These are phyloP conservation scores for Lentinula lateritia DNA, from an alignment of 768 basidiomycete genomes.

Conservation along the genomic window DNA sequence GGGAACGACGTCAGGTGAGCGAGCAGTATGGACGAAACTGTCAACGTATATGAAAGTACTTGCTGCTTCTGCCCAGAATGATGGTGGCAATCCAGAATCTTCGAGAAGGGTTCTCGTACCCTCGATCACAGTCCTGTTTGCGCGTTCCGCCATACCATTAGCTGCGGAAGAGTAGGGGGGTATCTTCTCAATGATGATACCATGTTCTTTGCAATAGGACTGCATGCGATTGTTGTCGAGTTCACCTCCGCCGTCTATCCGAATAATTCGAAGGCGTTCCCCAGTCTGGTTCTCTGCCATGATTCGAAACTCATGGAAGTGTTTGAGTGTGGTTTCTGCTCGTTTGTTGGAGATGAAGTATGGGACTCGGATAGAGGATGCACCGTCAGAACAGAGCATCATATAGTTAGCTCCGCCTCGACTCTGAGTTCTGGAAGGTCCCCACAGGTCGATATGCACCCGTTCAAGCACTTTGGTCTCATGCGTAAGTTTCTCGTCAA, in stretches of 20 bases:
- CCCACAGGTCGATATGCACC: conserved; percentile 20
- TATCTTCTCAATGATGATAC: conserved; percentile 17
- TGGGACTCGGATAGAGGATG: conserved; percentile 8
- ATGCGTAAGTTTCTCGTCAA: conserved; percentile 12
- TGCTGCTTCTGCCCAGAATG: background rate
- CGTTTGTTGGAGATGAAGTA: conserved; percentile 19
- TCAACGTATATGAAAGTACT: background rate
- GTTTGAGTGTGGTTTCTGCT: conserved; percentile 11
- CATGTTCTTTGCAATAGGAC: conserved; percentile 11
- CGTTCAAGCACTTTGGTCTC: conserved; percentile 13
- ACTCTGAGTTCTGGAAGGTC: conserved; percentile 13
- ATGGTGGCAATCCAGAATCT: background rate
- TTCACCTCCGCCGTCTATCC: conserved; percentile 22
- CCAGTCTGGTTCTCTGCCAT: conserved; percentile 14
- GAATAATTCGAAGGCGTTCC: conserved; percentile 9
- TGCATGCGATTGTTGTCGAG: conserved; percentile 18
- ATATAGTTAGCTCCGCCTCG: conserved; percentile 15
- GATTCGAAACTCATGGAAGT: conserved; percentile 9
- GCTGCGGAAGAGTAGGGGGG: conserved; percentile 18
- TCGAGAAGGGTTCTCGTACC: background rate
- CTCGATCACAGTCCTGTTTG: conserved; percentile 17
- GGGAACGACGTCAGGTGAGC: background rate
- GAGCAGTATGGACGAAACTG: background rate
- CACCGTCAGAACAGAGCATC: conserved; percentile 18
- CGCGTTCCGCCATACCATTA: conserved; percentile 19